Evolutionary conservation across 768 basidiomycete species (phyloP), one percentile per base, ranked within the genome.

Genomic region (Candolleomyces eurysporus): DNA sequence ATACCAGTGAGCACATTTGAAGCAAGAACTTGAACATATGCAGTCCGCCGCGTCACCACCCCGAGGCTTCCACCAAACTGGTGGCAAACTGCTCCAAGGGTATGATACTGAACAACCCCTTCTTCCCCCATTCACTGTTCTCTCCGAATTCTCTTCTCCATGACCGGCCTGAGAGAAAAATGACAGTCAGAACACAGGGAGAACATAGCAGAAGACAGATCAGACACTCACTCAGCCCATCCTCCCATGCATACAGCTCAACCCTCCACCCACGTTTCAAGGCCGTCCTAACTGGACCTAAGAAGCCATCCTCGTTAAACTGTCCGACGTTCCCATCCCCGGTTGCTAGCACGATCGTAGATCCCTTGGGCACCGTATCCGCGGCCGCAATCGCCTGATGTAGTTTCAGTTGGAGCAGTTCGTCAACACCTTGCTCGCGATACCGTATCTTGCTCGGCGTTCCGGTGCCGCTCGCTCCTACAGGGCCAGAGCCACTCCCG

Each of bases 341-440:
- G 0, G 96, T 97, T 0, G 93, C 96, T 48, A 98, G 84, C 49
- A 97, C 89, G 66, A 97, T 91, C 19, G 92, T 94, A 13, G 87
- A 84, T 2, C 85, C 84, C 11, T 87, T 87, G 2, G 84, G 86
- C 1, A 82, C 79, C 16, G 78, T 76, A 63, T 92, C 90, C 7
- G 83, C 81, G 48, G 84, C 85, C 10, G 89, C 87, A 56, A 98
- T 78, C 11, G 89, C 89, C 71, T 96, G 94, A 65, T 95, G 88
- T 32, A 98, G 79, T 71, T 98, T 97, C 61, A 98, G 80, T 73
- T 97, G 95, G 54, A 98, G 76, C 26, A 97, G 81, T 75, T 98
- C 96, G 71, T 98, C 96, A 2, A 98, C 96, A 11, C 93, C 94
- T 74, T 98, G 95, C 69, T 96, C 93, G 60, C 92, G 84, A 69